Evolutionary conservation across 208 protist species (phyloP).

Genomic region (Leishmania gerbilli): DNA sequence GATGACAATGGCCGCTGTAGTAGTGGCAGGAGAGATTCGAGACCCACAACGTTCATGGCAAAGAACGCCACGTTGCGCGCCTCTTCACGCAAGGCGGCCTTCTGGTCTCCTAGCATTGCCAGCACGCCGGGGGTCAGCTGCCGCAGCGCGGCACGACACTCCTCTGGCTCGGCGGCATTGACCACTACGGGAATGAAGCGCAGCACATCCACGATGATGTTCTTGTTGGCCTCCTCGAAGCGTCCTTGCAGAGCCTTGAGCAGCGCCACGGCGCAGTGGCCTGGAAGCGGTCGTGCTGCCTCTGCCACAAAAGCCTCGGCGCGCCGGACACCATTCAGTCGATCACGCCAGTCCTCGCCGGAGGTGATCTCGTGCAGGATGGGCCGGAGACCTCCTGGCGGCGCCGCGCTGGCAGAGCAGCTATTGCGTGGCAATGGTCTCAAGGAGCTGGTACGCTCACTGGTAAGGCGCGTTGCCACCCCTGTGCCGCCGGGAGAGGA

Average conservation of each 20-base stretch:
- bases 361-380: constrained; percentile 64
- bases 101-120: constrained; percentile 83
- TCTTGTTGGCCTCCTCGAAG: constrained; percentile 87
- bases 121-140: constrained; percentile 64
- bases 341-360: constrained; percentile 74
- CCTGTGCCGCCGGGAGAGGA: constrained; percentile 5
- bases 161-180: constrained; percentile 37
- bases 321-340: constrained; percentile 63
- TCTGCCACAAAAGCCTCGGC: constrained; percentile 61
- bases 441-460: constrained; percentile 12
- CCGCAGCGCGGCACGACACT: constrained; percentile 48
- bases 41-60: constrained; percentile 58
- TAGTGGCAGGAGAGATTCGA: constrained; percentile 63
- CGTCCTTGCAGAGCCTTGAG: constrained; percentile 67
- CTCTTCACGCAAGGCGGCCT: constrained; percentile 76
- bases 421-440: constrained; percentile 23
- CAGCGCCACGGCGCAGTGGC: constrained; percentile 37
- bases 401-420: neutral
- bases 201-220: constrained; percentile 87
- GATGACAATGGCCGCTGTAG: constrained; percentile 74
- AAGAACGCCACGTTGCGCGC: constrained; percentile 59
- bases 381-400: constrained; percentile 29
- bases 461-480: constrained; percentile 3
- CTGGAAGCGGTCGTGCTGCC: constrained; percentile 41
- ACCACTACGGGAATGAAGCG: constrained; percentile 66